Evolutionary conservation across 441 rosid species (phyloP).

Genomic region (Adansonia rubrostipa): DNA sequence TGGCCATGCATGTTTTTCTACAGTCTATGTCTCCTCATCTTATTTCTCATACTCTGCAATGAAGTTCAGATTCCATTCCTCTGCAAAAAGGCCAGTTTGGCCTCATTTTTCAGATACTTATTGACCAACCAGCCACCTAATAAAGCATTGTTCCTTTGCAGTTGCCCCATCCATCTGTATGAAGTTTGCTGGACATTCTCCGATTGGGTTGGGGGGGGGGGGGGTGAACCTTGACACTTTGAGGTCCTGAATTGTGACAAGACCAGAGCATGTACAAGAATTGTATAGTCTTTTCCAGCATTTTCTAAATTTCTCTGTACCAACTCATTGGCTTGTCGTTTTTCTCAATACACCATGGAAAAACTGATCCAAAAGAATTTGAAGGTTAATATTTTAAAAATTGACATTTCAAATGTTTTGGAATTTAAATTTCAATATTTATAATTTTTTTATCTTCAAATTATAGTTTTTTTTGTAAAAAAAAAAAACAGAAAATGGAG

Average conservation of each 20-base stretch:
- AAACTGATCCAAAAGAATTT: too few species aligned
- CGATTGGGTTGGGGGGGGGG: too few species aligned
- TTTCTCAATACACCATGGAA: too few species aligned
- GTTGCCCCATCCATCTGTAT: constrained; percentile 7
- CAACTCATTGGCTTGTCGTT: background rate
- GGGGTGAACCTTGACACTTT: too few species aligned
- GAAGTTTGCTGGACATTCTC: background rate
- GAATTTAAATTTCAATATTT: too few species aligned
- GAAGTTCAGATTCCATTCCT: constrained; percentile 7
- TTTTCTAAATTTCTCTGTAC: background rate
- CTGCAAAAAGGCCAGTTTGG: constrained; percentile 24
- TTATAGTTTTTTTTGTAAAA: too few species aligned
- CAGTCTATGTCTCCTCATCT: constrained; percentile 22
- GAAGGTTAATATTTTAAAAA: too few species aligned
- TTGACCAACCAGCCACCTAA: constrained; percentile 4
- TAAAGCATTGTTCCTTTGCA: constrained; percentile 22
- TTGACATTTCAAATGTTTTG: too few species aligned
- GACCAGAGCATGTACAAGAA: background rate
- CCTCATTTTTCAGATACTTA: constrained; percentile 18
- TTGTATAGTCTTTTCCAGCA: background rate
- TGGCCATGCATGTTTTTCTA: constrained; percentile 9
- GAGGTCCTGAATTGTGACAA: constrained; percentile 9
- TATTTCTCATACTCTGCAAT: constrained; percentile 23
- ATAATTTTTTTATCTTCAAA: too few species aligned
- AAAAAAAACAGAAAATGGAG: too few species aligned